Base-by-base conservation (phyloP, 768 basidiomycete species). In the Mycena maculata region DNA sequence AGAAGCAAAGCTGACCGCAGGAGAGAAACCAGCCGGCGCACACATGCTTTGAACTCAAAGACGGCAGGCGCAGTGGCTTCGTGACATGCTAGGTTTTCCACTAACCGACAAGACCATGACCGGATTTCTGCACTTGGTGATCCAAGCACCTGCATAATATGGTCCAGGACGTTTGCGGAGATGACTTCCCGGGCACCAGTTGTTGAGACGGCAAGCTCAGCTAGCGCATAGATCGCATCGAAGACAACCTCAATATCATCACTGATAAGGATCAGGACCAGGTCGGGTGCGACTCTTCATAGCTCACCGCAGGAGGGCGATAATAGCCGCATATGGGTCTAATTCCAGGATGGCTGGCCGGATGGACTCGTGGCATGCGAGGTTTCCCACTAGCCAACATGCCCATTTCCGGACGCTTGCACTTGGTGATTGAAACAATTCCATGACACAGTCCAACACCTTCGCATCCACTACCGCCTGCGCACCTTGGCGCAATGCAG, bases 41-140 rank as follows among this genome's bases (percentile, higher is more conserved):
- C 47, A 25, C 23, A 48, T 5, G 47, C 22, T 48, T 48, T 48
- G 8, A 48, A 9, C 22, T 48, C 47, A 23, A 48, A 25, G 16
- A 48, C 47, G 16, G 47, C 15, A 23, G 23, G 47, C 27, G 47
- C 47, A 48, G 16, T 25, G 47, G 7, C 22, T 23, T 48, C 47
- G 22, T 48, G 47, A 23, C 22, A 48, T 25, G 47, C 47, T 16
- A 48, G 47, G 47, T 48, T 48, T 23, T n/a, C 47, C 47, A 48
- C 47, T 48, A 48, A 25, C 47, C 23, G 47, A 48, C 47, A 48
- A 48, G 47, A 25, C 47, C 47, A 48, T 48, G 22, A 8, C 16
- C 47, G 47, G n/a, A 48, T 23, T 23, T 48, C 23, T 48, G 47
- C 22, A 48, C 47, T 48, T 48, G 47, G 47, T 48, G 47, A 48